Base-by-base conservation (phyloP, 352 stramenopile species). In the Pythium diclinum region DNA sequence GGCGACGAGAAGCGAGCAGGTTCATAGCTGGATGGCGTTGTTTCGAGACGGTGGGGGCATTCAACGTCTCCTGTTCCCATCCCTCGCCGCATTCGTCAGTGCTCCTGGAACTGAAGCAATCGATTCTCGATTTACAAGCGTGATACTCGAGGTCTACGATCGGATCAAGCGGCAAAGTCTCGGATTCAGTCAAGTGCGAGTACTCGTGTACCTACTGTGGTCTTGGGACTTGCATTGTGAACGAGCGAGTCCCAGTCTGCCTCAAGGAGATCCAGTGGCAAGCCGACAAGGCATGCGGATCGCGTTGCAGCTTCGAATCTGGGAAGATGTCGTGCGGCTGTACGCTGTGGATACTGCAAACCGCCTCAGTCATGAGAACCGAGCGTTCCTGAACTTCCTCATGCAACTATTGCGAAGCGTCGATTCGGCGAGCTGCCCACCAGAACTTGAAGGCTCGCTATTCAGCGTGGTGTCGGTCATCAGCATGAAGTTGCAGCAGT, bases 391-490 rank as follows among this genome's bases (percentile, higher is more conserved):
- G 4, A 17, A 2, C 10, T 67, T 60, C 51, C 1, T 57, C 13
- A 49, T 40, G 16, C 40, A 49, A 8, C 40, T 71, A 14, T 36
- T 70, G 23, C 56, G 51, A 52, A 58, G 56, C 25, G 30, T 63
- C 44, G 46, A 67, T 10, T 21, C 65, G 5, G 25, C 61, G 14
- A 53, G 19, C n/a, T 67, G 59, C 11, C 58, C 65, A 2, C 23
- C 58, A 4, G 51, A 71, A 33, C 53, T 67, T 1, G 65, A 67
- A 59, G 65, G 65, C 21, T 53, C 40, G 2, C 49, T 71, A 46
- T 71, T 71, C 59, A 63, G 36, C 14, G 54, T 71, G 3, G 9
- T 71, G 9, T 46, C 65, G 1, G 33, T n/a, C 14, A 48, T 65
- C 21, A 64, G 17, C 28, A 30, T 8, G 9, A 55, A 7, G 10